Evolutionary conservation across 768 basidiomycete species (phyloP), one percentile per base, ranked within the genome.

Genomic region (Amanita polypyramis): DNA sequence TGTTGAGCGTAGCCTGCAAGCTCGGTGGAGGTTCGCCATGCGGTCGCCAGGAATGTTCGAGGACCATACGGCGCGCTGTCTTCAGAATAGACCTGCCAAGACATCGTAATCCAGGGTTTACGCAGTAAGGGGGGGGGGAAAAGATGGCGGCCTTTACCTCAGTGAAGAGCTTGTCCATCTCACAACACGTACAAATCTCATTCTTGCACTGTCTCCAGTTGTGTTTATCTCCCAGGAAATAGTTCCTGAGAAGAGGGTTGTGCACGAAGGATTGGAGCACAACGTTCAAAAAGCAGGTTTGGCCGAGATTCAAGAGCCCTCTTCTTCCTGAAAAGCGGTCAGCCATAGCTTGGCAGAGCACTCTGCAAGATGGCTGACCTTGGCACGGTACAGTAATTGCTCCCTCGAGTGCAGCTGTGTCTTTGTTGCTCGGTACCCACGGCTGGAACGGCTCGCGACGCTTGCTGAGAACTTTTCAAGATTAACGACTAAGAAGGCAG

Each of bases 281-380:
- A 44, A 85, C 91, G 54, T 91, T 95, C 56, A 98, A 74, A 67
- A 92, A 97, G 59, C 95, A 98, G 0, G 93, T 97, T 61, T 92
- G 84, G 1, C 91, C 90, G 0, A 95, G 77, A 62, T 95, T 94
- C 36, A 91, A 66, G 2, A 95, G 70, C 0, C 92, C 91, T 49
- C 87, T 73, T n/a, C 87, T 79, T 44, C 82, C 89, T 89, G 37
- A 8, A 29, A 9, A 19, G 35, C 14, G 1, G n/a, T n/a, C 5
- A n/a, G n/a, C n/a, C n/a, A n/a, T n/a, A 14, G 14, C 43, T 44
- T 21, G 14, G 5, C 15, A 5, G 27, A 27, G 20, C 11, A 5
- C 5, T 11, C 27, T 12, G 15, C 25, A 33, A 45, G 12, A 15
- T 43, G 30, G 55, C 62, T 45, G 47, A 83, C 90, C 83, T 73